These are phyloP conservation scores for Phascolomyces articulosus DNA, from an alignment of 371 early-diverging fungal genomes.

Conservation along the genomic window DNA sequence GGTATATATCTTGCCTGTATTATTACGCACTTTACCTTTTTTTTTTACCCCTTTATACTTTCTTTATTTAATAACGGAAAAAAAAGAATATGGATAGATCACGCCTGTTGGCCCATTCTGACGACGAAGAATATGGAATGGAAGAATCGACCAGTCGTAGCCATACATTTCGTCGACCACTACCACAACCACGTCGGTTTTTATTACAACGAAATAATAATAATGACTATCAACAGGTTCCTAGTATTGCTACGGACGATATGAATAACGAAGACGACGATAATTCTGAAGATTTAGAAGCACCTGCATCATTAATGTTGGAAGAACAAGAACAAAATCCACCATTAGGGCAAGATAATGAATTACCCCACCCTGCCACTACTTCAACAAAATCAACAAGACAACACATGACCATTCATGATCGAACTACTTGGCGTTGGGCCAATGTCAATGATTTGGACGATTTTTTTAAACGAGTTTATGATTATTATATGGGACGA, in stretches of 20 bases:
- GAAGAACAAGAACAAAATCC: conserved; percentile 38
- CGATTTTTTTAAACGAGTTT: conserved; percentile 79
- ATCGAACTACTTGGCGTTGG: conserved; percentile 86
- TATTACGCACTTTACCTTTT: too few relatives aligned
- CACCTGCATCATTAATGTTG: conserved; percentile 66
- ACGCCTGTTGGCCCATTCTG: conserved; percentile 11
- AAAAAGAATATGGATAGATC: conserved; percentile 4
- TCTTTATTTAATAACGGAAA: neutral
- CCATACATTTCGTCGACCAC: neutral
- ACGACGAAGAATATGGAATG: conserved; percentile 19
- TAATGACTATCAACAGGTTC: conserved; percentile 14
- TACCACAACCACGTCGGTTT: neutral
- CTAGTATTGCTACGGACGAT: neutral
- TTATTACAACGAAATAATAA: conserved; percentile 10
- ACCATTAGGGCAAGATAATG: neutral
- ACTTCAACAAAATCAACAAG: conserved; percentile 24
- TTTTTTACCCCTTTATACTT: neutral
- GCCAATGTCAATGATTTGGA: conserved; percentile 82
- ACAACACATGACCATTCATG: conserved; percentile 50
- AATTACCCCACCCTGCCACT: conserved; percentile 7
- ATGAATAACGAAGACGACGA: conserved; percentile 11
- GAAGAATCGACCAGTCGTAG: conserved; percentile 4
- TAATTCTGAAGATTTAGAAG: conserved; percentile 48
- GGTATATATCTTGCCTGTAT: too few relatives aligned
- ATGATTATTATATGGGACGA: conserved; percentile 81